Conservation (phyloP, 805 yeast genomes). For the Suhomyces xylopsoci region DNA sequence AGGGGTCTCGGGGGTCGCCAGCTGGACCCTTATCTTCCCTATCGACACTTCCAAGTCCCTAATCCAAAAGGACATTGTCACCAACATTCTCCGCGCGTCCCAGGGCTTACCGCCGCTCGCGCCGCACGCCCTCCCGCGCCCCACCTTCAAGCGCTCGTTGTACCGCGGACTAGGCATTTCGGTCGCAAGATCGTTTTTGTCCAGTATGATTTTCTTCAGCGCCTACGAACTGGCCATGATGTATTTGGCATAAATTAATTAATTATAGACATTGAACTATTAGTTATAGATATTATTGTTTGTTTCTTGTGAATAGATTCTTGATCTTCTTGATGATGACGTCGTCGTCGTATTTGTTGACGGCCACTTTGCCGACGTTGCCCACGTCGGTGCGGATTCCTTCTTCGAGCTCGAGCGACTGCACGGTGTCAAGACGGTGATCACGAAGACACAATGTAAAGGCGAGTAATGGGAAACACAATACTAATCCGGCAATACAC, state of each 20-base stretch:
- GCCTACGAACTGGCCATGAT: constrained; percentile 67
- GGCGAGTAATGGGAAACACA: constrained; percentile 51
- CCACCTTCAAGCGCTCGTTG: constrained; percentile 43
- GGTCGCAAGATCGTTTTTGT: constrained; percentile 63
- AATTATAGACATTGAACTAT: background rate
- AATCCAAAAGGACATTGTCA: constrained; percentile 69
- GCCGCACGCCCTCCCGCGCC: constrained; percentile 24
- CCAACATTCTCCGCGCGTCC: constrained; percentile 55
- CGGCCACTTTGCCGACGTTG: constrained; percentile 11
- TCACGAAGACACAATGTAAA: constrained; percentile 52
- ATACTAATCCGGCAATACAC: constrained; percentile 52
- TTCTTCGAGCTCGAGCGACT: constrained; percentile 21
- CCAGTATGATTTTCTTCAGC: constrained; percentile 74
- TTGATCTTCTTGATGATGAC: constrained; percentile 12
- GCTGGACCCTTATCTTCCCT: constrained; percentile 78
- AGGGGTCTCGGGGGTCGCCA: constrained; percentile 71
- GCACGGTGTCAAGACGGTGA: constrained; percentile 41
- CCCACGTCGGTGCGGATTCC: constrained; percentile 14
- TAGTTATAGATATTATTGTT: background rate
- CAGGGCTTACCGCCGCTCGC: constrained; percentile 46
- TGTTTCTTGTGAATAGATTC: constrained; percentile 7
- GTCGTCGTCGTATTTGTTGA: constrained; percentile 27
- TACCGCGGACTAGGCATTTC: constrained; percentile 81
- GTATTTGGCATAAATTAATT: constrained; percentile 26
- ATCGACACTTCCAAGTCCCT: constrained; percentile 77